Conservation (phyloP, 306 rosid species). For the Sesbania bispinosa region DNA sequence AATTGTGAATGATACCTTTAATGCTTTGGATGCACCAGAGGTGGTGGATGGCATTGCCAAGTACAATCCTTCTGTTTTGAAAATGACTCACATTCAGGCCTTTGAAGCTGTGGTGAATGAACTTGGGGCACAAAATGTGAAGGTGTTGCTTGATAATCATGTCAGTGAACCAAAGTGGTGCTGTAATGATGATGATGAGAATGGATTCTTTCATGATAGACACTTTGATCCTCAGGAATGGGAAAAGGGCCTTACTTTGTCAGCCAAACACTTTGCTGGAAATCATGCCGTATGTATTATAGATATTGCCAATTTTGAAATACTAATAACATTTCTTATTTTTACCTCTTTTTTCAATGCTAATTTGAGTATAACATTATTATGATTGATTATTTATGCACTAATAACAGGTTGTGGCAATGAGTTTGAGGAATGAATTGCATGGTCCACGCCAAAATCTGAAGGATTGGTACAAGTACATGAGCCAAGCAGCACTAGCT, state of each 20-base stretch:
- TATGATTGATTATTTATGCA: background rate
- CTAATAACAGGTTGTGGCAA: constrained; percentile 42
- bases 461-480: constrained; percentile 37
- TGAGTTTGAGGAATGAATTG: constrained; percentile 58
- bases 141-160: constrained; percentile 49
- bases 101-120: constrained; percentile 34
- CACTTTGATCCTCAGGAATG: constrained; percentile 53
- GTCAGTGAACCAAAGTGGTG: constrained; percentile 63
- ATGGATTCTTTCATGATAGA: constrained; percentile 52
- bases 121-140: constrained; percentile 36
- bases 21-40: background rate
- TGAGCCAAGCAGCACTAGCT: constrained; percentile 35
- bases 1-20: constrained; percentile 6
- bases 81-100: constrained; percentile 33
- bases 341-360: no score
- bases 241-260: constrained; percentile 42
- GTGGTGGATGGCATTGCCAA: constrained; percentile 22
- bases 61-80: constrained; percentile 33
- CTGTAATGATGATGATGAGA: constrained; percentile 45
- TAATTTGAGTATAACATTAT: background rate
- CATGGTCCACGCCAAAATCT: constrained; percentile 50
- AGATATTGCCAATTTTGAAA: no score
- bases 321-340: no score
- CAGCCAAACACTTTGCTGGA: constrained; percentile 27
- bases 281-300: constrained; percentile 31